Percentiles rank a stretch among this genome's conserved stretches.
phyloP scores from a whole-genome alignment of 2,329 filamentous ascomycete genomes.

The Pseudogymnoascus sp. region DNA sequence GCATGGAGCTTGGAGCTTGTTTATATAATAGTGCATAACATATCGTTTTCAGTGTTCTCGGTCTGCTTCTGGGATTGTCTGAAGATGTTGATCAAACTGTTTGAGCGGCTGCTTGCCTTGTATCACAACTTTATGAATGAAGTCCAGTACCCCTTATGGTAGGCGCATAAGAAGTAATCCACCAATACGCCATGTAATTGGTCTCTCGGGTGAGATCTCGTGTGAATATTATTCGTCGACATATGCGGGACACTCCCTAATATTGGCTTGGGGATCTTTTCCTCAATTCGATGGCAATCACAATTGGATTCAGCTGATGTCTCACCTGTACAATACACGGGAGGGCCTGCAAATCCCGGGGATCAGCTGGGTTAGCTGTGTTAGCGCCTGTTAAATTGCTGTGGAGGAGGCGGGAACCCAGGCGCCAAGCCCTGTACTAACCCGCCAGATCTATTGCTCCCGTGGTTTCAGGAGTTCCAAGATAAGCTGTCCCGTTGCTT shows the following conservation, averaged over 20 bases:
- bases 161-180: neutral
- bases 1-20: neutral
- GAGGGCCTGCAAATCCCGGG: neutral
- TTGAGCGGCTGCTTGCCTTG: neutral
- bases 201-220: neutral
- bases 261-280: neutral
- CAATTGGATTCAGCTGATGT: neutral
- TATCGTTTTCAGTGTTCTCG: neutral
- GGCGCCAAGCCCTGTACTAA: conserved; percentile 1
- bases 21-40: conserved; percentile 9
- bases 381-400: neutral
- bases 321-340: neutral
- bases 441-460: conserved; percentile 4
- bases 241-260: neutral
- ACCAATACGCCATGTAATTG: neutral
- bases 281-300: neutral
- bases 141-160: neutral
- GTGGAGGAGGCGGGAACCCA: neutral
- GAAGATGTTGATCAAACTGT: conserved; percentile 1
- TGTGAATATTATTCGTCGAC: neutral
- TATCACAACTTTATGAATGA: neutral
- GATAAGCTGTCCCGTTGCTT: neutral
- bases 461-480: neutral
- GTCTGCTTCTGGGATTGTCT: neutral
- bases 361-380: neutral